These are phyloP conservation scores for Acer yangbiense DNA, from an alignment of 345 rosid genomes.

Conservation along the genomic window DNA sequence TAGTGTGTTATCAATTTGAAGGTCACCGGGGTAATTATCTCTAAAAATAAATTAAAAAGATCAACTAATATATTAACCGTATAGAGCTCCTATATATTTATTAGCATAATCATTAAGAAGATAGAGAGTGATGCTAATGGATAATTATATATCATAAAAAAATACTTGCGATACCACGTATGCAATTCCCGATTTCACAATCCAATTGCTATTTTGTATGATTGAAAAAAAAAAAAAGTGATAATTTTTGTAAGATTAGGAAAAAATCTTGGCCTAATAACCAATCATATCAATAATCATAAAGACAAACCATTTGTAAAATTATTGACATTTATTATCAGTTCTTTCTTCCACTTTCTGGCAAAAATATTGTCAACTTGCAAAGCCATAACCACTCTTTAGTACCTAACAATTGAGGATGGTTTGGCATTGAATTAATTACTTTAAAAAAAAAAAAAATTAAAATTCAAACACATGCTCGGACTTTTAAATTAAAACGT, in stretches of 20 bases:
- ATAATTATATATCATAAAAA: too few relatives aligned
- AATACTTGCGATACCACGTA: too few relatives aligned
- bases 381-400: neutral
- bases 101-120: too few relatives aligned
- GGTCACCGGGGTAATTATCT: too few relatives aligned
- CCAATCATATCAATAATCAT: conserved; percentile 2
- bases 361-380: conserved; percentile 14
- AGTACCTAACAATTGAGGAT: conserved; percentile 15
- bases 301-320: conserved; percentile 1
- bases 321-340: neutral
- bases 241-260: neutral
- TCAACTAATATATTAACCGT: too few relatives aligned
- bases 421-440: conserved; percentile 15
- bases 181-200: neutral
- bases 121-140: too few relatives aligned
- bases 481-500: neutral
- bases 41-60: too few relatives aligned
- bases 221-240: neutral
- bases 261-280: neutral
- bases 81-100: too few relatives aligned
- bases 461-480: neutral
- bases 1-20: too few relatives aligned
- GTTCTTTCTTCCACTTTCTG: neutral
- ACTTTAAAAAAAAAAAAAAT: neutral
- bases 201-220: neutral